These are phyloP conservation scores for Sextonia rubra DNA, from an alignment of 164 flowering plant genomes.

Conservation along the genomic window DNA sequence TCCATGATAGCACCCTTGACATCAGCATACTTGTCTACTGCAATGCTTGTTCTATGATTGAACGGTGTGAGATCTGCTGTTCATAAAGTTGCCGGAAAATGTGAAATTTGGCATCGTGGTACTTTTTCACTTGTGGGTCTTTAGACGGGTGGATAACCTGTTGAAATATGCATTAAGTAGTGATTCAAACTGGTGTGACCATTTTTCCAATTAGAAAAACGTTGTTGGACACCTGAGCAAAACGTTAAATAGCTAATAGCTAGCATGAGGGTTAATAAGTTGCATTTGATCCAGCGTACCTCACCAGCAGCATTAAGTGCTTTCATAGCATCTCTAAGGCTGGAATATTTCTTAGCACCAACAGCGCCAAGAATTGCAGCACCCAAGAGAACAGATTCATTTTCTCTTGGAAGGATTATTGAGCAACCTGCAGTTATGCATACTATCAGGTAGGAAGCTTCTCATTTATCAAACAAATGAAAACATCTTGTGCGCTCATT, in stretches of 20 bases:
- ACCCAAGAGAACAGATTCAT: slow-evolving; percentile 84
- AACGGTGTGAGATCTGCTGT: slow-evolving; percentile 73
- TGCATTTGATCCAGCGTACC: slow-evolving; percentile 32
- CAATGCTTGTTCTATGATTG: slow-evolving; percentile 67
- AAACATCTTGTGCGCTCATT: too few species aligned
- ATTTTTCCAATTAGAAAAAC: slow-evolving; percentile 5
- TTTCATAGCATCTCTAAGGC: slow-evolving; percentile 80
- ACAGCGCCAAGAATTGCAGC: slow-evolving; percentile 97
- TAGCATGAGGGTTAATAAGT: neutral
- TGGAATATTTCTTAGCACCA: slow-evolving; percentile 70
- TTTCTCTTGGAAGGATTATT: slow-evolving; percentile 83
- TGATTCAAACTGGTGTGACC: neutral
- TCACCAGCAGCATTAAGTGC: slow-evolving; percentile 89
- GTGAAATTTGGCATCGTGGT: slow-evolving; percentile 79
- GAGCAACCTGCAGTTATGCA: slow-evolving; percentile 54
- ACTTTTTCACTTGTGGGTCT: slow-evolving; percentile 76
- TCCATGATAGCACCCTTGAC: neutral
- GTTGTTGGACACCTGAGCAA: neutral
- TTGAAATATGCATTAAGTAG: neutral
- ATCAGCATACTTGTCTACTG: slow-evolving; percentile 7
- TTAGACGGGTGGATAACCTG: slow-evolving; percentile 81
- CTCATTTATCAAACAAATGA: neutral
- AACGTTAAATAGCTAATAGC: neutral
- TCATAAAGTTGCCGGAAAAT: slow-evolving; percentile 74
- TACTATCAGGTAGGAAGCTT: neutral